Evolutionary conservation across 2,329 filamentous ascomycete genomes (phyloP).

Genomic region (Fusarium fracticaudum): DNA sequence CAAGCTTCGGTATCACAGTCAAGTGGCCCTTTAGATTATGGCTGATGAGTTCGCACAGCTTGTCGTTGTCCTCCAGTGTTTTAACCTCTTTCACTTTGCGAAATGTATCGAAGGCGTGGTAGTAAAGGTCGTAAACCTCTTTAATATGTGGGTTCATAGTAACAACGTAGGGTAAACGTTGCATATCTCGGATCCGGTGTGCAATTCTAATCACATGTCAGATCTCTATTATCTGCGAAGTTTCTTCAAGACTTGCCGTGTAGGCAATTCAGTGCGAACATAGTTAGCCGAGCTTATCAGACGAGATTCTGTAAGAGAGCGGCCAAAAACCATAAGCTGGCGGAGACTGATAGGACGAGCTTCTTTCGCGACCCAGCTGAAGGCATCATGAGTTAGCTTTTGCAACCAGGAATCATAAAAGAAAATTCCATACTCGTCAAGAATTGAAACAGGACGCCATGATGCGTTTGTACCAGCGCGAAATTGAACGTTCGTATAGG

Average conservation of each 20-base stretch:
- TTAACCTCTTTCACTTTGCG: conserved; percentile 86
- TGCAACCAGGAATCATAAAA: not conserved
- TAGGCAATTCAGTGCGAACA: conserved; percentile 92
- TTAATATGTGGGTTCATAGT: conserved; percentile 95
- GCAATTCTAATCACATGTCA: conserved; percentile 70
- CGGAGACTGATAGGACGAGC: conserved; percentile 95
- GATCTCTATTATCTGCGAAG: not conserved
- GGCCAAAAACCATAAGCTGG: conserved; percentile 96
- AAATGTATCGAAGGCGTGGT: conserved; percentile 92
- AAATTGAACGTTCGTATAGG: conserved; percentile 21
- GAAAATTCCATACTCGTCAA: conserved; percentile 66
- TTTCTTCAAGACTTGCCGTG: conserved; percentile 49
- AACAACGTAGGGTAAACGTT: conserved; percentile 93
- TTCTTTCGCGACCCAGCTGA: conserved; percentile 91
- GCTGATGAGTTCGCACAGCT: conserved; percentile 82
- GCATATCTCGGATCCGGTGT: conserved; percentile 96
- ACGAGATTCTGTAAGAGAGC: conserved; percentile 88
- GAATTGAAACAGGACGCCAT: conserved; percentile 71
- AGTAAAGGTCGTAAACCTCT: conserved; percentile 96
- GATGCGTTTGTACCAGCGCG: conserved; percentile 48
- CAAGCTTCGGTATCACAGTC: conserved; percentile 91
- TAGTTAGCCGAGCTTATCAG: conserved; percentile 97
- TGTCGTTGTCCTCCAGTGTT: conserved; percentile 88
- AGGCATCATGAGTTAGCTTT: conserved; percentile 32
- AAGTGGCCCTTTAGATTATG: conserved; percentile 87